Conservation (phyloP, 2,329 filamentous ascomycete species). For the Madurella fahalii region DNA sequence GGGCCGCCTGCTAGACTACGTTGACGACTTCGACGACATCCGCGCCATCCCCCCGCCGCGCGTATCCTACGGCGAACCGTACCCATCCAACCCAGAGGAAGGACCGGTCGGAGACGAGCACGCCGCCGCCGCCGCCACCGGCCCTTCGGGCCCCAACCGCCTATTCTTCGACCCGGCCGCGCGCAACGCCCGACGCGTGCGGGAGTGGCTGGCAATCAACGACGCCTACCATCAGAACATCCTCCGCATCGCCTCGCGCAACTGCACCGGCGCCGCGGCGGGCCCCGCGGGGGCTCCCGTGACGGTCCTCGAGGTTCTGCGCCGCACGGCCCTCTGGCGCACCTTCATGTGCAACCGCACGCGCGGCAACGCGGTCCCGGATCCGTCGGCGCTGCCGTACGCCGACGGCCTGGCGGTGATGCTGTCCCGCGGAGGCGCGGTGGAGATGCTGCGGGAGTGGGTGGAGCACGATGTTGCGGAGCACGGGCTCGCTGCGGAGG, state of each 20-base stretch:
- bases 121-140: neutral
- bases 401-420: no score
- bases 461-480: neutral
- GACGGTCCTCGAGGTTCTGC: no score
- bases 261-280: neutral
- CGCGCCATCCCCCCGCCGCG: neutral
- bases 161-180: no score
- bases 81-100: no score
- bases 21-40: neutral
- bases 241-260: neutral
- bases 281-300: neutral
- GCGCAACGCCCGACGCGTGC: neutral
- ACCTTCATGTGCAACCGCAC: slow-evolving; percentile 4
- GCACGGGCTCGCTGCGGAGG: neutral
- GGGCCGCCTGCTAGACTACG: neutral
- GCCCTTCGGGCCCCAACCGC: neutral
- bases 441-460: neutral
- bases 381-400: neutral
- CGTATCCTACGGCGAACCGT: no score
- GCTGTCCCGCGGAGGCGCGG: no score
- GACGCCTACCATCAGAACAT: neutral
- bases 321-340: neutral
- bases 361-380: neutral
- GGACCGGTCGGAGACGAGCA: neutral
- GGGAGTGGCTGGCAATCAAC: neutral